phyloP scores from a whole-genome alignment of 108 stramenopile genomes.

The Conticribra guillardii region DNA sequence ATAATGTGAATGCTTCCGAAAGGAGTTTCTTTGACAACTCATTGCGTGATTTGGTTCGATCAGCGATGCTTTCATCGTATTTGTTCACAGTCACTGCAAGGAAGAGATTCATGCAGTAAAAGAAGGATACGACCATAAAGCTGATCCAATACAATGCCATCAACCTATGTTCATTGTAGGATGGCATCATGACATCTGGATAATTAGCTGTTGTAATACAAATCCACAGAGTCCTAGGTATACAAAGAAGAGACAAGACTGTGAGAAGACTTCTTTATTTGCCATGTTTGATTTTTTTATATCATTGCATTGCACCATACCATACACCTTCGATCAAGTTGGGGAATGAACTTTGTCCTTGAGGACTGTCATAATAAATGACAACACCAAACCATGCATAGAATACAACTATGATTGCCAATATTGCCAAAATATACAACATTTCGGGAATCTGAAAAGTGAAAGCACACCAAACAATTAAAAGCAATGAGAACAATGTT shows the following conservation, averaged over 20 bases:
- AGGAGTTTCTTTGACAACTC: slow-evolving; percentile 45
- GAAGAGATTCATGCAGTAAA: slow-evolving; percentile 82
- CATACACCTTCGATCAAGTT: slow-evolving; percentile 68
- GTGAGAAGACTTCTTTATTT: too few species aligned
- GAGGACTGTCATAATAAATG: slow-evolving; percentile 58
- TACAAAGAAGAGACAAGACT: slow-evolving; percentile 2
- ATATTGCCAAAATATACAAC: slow-evolving; percentile 41
- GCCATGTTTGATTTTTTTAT: slow-evolving; percentile 8
- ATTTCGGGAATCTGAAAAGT: slow-evolving; percentile 52
- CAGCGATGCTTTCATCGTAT: slow-evolving; percentile 61
- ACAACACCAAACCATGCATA: slow-evolving; percentile 78
- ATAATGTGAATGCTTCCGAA: slow-evolving; percentile 58
- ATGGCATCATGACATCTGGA: slow-evolving; percentile 84
- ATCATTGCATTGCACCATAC: slow-evolving; percentile 10
- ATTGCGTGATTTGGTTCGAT: slow-evolving; percentile 31
- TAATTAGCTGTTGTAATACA: slow-evolving; percentile 85
- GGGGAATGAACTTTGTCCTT: slow-evolving; percentile 64
- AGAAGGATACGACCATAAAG: slow-evolving; percentile 79
- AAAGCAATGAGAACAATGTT: slow-evolving; percentile 22
- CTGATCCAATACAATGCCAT: slow-evolving; percentile 68
- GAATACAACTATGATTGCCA: slow-evolving; percentile 57
- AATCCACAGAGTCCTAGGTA: slow-evolving; percentile 65
- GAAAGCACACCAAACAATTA: background rate
- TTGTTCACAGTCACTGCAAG: slow-evolving; percentile 65
- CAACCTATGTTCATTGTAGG: slow-evolving; percentile 72